Percentiles rank a stretch among this genome's conserved stretches.
Evolutionary conservation across 192 early-diverging fungal genomes (phyloP).

Genomic region (Kappamyces sp.): DNA sequence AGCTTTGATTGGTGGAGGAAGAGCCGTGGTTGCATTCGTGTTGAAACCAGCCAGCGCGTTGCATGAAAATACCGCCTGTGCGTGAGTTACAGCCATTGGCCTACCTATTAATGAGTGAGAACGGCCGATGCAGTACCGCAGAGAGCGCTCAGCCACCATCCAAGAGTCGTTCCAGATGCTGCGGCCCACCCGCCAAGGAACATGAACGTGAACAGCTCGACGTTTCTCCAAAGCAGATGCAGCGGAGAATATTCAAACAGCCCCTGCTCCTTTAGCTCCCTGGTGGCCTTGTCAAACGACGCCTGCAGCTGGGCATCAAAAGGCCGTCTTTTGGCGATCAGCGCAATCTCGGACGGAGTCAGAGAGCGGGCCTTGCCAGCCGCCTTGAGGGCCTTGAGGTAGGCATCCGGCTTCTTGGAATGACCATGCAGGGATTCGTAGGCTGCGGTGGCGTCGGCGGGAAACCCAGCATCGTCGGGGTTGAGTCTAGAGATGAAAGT

Average conservation of each 20-base stretch:
- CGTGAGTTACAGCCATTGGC: not conserved
- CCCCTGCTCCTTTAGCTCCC: not conserved
- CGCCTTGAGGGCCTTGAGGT: not conserved
- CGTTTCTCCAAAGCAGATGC: constrained; percentile 11
- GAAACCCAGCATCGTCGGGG: not conserved
- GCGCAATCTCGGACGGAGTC: not conserved
- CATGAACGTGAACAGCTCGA: constrained; percentile 11
- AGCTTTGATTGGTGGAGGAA: not conserved
- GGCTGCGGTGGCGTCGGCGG: constrained; percentile 11
- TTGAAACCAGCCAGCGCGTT: constrained; percentile 15
- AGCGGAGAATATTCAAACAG: constrained; percentile 10
- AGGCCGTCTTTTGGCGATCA: not conserved
- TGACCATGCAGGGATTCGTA: constrained; percentile 16
- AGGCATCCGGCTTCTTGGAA: constrained; percentile 5
- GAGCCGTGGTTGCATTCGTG: constrained; percentile 17
- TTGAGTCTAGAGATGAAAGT: not conserved
- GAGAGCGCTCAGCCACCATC: constrained; percentile 3
- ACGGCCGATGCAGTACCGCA: no score
- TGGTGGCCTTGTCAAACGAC: constrained; percentile 7
- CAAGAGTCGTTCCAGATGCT: not conserved
- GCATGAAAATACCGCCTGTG: constrained; percentile 9
- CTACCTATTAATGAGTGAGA: no score
- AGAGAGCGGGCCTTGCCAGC: constrained; percentile 1
- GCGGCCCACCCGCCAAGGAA: constrained; percentile 3
- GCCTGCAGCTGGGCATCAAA: constrained; percentile 4